These are phyloP conservation scores for Platismatia glauca DNA, from an alignment of 495 filamentous ascomycete species.

Conservation along the genomic window DNA sequence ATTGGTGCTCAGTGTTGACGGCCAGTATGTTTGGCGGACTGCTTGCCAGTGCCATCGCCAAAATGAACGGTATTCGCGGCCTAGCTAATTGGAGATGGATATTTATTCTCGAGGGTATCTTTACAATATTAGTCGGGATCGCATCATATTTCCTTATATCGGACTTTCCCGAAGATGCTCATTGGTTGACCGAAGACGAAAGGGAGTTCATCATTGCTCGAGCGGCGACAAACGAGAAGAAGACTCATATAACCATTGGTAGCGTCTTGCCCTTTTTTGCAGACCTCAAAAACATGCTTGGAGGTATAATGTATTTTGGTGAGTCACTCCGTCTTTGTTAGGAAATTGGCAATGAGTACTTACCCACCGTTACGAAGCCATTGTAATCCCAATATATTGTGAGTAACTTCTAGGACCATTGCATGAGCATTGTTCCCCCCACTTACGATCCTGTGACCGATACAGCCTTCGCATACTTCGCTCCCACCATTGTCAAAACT, in stretches of 20 bases:
- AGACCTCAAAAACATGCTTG: no score
- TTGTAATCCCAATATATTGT: no score
- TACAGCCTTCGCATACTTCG: slow-evolving; percentile 26
- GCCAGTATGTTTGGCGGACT: slow-evolving; percentile 33
- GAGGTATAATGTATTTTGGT: no score
- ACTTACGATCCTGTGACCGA: no score
- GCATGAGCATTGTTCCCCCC: no score
- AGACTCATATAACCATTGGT: no score
- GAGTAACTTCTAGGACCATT: slow-evolving; percentile 24
- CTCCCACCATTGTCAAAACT: slow-evolving; percentile 34
- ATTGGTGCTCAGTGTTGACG: slow-evolving; percentile 25
- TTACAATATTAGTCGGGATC: slow-evolving; percentile 23
- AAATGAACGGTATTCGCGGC: slow-evolving; percentile 57
- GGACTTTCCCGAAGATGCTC: slow-evolving; percentile 29
- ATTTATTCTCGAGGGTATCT: slow-evolving; percentile 30
- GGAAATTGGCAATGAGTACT: no score
- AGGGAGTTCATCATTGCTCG: slow-evolving; percentile 15
- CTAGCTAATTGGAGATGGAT: slow-evolving; percentile 48
- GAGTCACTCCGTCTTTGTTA: no score
- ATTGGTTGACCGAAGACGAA: slow-evolving; percentile 23
- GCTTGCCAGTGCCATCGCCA: slow-evolving; percentile 29
- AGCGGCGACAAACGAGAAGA: no score
- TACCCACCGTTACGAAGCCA: no score
- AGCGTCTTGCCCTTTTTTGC: no score
- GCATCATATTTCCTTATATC: slow-evolving; percentile 28